Conservation (phyloP, 2,329 filamentous ascomycete species). For the Chlorencoelia australis region DNA sequence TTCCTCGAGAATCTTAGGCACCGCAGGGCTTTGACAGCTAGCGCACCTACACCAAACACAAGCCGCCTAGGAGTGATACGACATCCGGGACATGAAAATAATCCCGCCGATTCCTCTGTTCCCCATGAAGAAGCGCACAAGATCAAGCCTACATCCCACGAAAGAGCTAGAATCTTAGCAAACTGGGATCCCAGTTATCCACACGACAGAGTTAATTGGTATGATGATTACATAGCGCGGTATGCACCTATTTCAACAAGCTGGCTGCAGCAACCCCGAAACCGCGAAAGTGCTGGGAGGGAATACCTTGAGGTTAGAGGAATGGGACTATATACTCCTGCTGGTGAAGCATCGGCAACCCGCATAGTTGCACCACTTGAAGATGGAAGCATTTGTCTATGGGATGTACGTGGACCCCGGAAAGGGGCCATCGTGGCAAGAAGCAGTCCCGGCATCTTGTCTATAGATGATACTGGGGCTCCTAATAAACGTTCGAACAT, state of each 20-base stretch:
- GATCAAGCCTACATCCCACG: slow-evolving; percentile 22
- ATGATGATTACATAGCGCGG: slow-evolving; percentile 78
- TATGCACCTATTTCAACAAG: slow-evolving; percentile 62
- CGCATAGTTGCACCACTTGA: slow-evolving; percentile 70
- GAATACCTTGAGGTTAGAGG: slow-evolving; percentile 60
- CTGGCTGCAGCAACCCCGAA: slow-evolving; percentile 62
- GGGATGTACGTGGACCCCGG: slow-evolving; percentile 57
- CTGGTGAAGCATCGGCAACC: slow-evolving; percentile 40
- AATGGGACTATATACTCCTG: slow-evolving; percentile 54
- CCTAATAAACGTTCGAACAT: slow-evolving; percentile 45
- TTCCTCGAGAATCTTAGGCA: slow-evolving; percentile 53
- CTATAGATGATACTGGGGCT: slow-evolving; percentile 38
- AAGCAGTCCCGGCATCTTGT: slow-evolving; percentile 58
- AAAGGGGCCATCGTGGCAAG: slow-evolving; percentile 55
- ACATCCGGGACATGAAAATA: slow-evolving; percentile 23
- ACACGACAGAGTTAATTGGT: slow-evolving; percentile 68
- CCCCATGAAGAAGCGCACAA: slow-evolving; percentile 16
- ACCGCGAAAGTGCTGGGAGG: slow-evolving; percentile 32
- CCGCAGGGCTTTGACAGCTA: slow-evolving; percentile 34
- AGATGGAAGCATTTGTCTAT: slow-evolving; percentile 79
- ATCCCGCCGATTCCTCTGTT: slow-evolving; percentile 17
- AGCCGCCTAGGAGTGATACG: too few species aligned
- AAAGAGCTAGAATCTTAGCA: slow-evolving; percentile 50
- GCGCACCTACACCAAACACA: slow-evolving; percentile 15
- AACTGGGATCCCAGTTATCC: slow-evolving; percentile 79